These are phyloP conservation scores for Silene noctiflora DNA, from an alignment of 179 eudicot genomes.

Conservation along the genomic window DNA sequence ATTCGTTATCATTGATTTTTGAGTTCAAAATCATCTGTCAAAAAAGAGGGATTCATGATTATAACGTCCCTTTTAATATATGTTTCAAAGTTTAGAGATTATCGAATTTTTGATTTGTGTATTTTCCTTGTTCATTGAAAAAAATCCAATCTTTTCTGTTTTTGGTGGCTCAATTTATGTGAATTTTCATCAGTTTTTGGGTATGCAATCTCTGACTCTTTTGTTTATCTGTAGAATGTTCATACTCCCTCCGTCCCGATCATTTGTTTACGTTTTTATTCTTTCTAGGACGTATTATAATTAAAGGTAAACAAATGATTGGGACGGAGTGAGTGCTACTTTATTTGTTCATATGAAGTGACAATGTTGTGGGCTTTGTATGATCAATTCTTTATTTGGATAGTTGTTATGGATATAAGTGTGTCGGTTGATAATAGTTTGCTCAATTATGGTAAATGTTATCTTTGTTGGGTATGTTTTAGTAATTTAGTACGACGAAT, in stretches of 20 bases:
- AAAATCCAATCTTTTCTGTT: background rate
- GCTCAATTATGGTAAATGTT: background rate
- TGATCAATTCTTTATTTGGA: background rate
- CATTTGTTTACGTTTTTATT: too few species aligned
- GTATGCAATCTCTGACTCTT: slow-evolving; percentile 20
- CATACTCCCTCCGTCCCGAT: background rate
- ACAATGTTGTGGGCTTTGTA: background rate
- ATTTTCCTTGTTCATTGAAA: background rate
- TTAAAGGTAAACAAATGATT: too few species aligned
- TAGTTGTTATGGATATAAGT: slow-evolving; percentile 3
- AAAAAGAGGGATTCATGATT: slow-evolving; percentile 16
- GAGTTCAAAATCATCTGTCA: slow-evolving; percentile 9
- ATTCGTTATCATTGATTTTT: slow-evolving; percentile 10
- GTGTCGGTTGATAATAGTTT: background rate
- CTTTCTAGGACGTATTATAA: too few species aligned
- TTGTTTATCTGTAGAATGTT: background rate
- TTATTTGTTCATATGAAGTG: too few species aligned
- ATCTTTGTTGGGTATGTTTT: slow-evolving; percentile 21
- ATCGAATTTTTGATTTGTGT: slow-evolving; percentile 7
- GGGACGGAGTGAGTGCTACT: too few species aligned
- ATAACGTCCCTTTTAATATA: slow-evolving; percentile 2
- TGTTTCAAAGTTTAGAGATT: background rate
- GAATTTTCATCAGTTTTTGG: slow-evolving; percentile 14
- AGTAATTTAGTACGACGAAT: background rate
- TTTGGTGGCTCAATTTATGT: slow-evolving; percentile 18